phyloP scores from a whole-genome alignment of 345 rosid species.

The Eucalyptus regnans region DNA sequence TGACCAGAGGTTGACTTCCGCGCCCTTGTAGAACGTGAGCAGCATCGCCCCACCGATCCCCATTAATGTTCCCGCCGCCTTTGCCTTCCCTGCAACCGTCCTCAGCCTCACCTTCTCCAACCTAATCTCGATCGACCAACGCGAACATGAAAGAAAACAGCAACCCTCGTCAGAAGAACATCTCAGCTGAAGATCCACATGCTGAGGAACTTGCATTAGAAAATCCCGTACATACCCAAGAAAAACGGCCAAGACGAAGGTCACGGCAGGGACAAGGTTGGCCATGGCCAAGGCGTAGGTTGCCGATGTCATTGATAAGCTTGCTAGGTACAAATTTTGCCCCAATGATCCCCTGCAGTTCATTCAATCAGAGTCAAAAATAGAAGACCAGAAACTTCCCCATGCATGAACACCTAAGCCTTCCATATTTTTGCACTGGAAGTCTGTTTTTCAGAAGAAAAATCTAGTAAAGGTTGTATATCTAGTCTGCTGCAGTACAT shows the following conservation, averaged over 20 bases:
- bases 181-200: neutral
- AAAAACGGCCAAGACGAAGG: too few relatives aligned
- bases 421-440: neutral
- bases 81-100: conserved; percentile 30
- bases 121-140: neutral
- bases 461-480: neutral
- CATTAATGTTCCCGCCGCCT: conserved; percentile 24
- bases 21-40: conserved; percentile 46
- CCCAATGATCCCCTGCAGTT: neutral
- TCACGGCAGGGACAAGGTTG: too few relatives aligned
- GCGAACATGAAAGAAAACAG: neutral
- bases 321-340: neutral
- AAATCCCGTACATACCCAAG: too few relatives aligned
- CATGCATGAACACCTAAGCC: neutral
- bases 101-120: conserved; percentile 25
- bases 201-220: neutral
- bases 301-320: neutral
- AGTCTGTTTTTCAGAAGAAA: neutral
- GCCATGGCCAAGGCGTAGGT: too few relatives aligned
- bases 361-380: neutral
- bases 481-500: neutral
- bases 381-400: neutral
- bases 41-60: conserved; percentile 58
- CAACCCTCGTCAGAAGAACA: neutral
- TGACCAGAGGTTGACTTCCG: conserved; percentile 15